Evolutionary conservation across 2,329 filamentous ascomycete species (phyloP).

Genomic region (Diplodia scrobiculata): DNA sequence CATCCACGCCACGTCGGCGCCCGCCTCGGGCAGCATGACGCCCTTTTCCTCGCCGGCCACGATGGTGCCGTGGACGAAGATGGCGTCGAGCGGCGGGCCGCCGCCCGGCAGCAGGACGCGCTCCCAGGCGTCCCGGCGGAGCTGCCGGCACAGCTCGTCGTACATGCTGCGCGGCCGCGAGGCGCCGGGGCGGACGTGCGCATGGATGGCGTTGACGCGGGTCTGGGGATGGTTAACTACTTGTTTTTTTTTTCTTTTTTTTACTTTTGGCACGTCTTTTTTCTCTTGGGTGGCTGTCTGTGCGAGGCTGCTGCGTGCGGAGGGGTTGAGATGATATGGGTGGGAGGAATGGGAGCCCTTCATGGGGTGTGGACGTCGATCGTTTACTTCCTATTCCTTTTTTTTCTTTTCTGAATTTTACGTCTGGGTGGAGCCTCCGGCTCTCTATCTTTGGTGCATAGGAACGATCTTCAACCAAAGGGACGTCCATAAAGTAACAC

Average conservation of each 20-base stretch:
- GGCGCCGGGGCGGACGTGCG: slow-evolving; percentile 34
- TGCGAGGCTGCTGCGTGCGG: too few species aligned
- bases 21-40: slow-evolving; percentile 35
- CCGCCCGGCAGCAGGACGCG: background rate
- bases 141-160: slow-evolving; percentile 29
- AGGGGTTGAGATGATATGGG: too few species aligned
- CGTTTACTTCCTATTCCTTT: too few species aligned
- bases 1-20: slow-evolving; percentile 36
- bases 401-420: too few species aligned
- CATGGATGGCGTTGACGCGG: slow-evolving; percentile 35
- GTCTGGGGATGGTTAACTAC: background rate
- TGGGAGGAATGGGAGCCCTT: too few species aligned
- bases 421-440: too few species aligned
- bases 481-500: too few species aligned
- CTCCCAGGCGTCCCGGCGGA: slow-evolving; percentile 35
- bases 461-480: too few species aligned
- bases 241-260: background rate
- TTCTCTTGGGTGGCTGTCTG: too few species aligned
- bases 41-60: slow-evolving; percentile 37
- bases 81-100: slow-evolving; percentile 32
- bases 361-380: too few species aligned
- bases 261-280: too few species aligned
- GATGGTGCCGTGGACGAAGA: slow-evolving; percentile 38
- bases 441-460: too few species aligned
- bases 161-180: slow-evolving; percentile 27